Percentiles rank a stretch among this genome's conserved stretches.
Conservation (phyloP, 2,329 filamentous ascomycete genomes). For the Tolypocladium cylindrosporum region DNA sequence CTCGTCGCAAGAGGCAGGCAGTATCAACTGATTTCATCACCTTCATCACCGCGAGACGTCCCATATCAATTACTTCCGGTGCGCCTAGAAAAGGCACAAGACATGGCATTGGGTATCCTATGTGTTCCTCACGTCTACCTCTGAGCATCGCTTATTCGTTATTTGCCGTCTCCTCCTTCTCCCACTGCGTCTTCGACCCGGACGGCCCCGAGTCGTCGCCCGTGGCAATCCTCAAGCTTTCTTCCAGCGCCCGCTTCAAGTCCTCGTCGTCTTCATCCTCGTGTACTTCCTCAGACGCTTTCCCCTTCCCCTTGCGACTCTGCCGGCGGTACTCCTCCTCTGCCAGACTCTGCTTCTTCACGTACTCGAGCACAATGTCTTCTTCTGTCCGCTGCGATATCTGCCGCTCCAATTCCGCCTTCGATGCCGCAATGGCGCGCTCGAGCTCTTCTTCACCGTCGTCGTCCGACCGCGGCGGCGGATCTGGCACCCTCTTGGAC, state of each 20-base stretch:
- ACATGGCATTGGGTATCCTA: slow-evolving; percentile 2
- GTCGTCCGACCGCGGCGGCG: slow-evolving; percentile 15
- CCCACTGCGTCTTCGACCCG: not conserved
- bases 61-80: not conserved
- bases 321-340: slow-evolving; percentile 47
- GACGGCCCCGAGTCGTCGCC: slow-evolving; percentile 16
- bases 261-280: slow-evolving; percentile 42
- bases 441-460: slow-evolving; percentile 35
- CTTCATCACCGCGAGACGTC: not conserved
- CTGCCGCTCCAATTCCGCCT: slow-evolving; percentile 30
- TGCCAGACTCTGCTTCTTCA: slow-evolving; percentile 65
- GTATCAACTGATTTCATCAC: not conserved
- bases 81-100: not conserved
- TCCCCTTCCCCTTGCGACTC: slow-evolving; percentile 23
- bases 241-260: slow-evolving; percentile 42
- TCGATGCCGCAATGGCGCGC: slow-evolving; percentile 34
- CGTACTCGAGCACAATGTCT: slow-evolving; percentile 64
- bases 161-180: not conserved
- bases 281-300: slow-evolving; percentile 11
- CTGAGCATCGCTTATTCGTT: not conserved
- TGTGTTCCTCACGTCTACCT: not conserved
- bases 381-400: slow-evolving; percentile 48
- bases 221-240: slow-evolving; percentile 37
- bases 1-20: too few species aligned
- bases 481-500: slow-evolving; percentile 19